These are phyloP conservation scores for Epithemia pelagica DNA, from an alignment of 108 stramenopile genomes.

Conservation along the genomic window DNA sequence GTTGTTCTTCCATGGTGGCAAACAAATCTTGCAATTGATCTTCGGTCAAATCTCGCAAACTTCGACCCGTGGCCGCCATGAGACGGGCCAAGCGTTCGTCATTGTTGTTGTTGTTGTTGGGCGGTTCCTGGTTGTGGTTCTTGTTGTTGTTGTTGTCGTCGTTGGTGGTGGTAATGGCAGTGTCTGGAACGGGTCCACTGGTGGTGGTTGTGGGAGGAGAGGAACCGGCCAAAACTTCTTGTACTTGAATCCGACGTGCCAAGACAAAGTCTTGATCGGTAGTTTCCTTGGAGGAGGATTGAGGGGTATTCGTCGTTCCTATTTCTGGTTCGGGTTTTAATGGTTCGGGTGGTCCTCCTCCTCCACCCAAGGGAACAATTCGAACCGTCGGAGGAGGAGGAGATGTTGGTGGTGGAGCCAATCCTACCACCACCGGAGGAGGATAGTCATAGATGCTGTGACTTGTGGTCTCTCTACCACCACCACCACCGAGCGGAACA, in stretches of 20 bases:
- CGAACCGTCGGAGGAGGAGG: background rate
- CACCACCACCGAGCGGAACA: background rate
- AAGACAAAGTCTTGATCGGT: background rate
- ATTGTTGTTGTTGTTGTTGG: background rate
- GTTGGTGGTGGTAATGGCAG: background rate
- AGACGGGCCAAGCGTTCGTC: constrained; percentile 6
- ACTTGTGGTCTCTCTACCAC: no score
- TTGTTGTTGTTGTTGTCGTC: background rate
- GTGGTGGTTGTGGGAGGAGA: no score
- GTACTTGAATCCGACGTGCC: background rate
- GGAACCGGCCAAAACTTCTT: background rate
- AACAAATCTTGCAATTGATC: background rate
- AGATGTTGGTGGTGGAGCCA: no score
- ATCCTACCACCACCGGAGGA: no score
- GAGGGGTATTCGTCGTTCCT: no score
- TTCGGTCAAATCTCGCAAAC: constrained; percentile 5
- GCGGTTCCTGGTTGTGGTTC: background rate
- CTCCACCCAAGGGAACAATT: background rate
- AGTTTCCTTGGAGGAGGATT: no score
- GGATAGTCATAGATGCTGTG: no score
- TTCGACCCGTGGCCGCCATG: constrained; percentile 1
- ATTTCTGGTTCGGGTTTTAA: no score
- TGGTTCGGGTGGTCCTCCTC: no score
- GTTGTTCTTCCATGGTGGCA: background rate
- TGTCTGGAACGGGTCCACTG: background rate